phyloP scores from a whole-genome alignment of 495 filamentous ascomycete genomes.

The Penicillium goetzii region DNA sequence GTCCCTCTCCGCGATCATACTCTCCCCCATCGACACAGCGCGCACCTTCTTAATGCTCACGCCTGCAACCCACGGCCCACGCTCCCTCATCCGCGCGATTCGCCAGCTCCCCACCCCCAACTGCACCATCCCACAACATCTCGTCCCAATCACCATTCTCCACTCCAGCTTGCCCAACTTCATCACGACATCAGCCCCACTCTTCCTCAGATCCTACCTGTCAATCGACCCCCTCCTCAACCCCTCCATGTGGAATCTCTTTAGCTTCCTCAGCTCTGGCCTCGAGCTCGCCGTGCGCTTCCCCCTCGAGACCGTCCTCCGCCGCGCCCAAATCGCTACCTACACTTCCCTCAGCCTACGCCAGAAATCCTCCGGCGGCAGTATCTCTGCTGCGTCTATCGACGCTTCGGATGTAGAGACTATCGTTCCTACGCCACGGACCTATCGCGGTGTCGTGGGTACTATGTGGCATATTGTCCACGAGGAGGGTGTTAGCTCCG shows the following conservation, averaged over 20 bases:
- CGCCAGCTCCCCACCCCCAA: slow-evolving; percentile 70
- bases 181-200: slow-evolving; percentile 75
- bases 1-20: slow-evolving; percentile 73
- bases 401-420: slow-evolving; percentile 62
- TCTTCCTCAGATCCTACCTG: slow-evolving; percentile 77
- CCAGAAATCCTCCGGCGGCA: slow-evolving; percentile 59
- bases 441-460: slow-evolving; percentile 78
- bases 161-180: slow-evolving; percentile 81
- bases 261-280: slow-evolving; percentile 73
- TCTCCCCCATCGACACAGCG: slow-evolving; percentile 86
- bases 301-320: slow-evolving; percentile 88
- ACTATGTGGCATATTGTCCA: slow-evolving; percentile 86
- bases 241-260: slow-evolving; percentile 75
- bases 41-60: slow-evolving; percentile 87
- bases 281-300: slow-evolving; percentile 83
- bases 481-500: slow-evolving; percentile 70
- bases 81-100: slow-evolving; percentile 74
- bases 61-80: slow-evolving; percentile 69
- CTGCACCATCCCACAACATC: slow-evolving; percentile 67
- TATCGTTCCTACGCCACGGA: slow-evolving; percentile 63
- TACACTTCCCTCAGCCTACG: slow-evolving; percentile 51
- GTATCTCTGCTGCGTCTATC: slow-evolving; percentile 41
- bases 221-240: slow-evolving; percentile 81
- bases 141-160: slow-evolving; percentile 83
- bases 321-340: slow-evolving; percentile 80